phyloP scores from a whole-genome alignment of 1,139 yeast species.

The Hemisphaericaspora xylofermentans region DNA sequence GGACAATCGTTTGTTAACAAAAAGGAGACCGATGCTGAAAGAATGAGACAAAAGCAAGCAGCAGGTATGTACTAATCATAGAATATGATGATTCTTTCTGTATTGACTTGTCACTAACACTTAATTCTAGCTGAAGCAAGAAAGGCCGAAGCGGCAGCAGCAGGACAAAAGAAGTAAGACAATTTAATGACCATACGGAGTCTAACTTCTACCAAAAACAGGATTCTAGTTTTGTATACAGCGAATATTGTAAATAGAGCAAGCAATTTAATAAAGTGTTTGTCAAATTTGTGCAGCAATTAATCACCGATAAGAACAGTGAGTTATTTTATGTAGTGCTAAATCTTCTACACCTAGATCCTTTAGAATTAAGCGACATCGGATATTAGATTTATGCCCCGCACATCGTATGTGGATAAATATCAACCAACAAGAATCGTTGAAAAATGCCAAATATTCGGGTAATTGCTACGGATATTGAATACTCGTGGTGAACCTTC shows the following conservation, averaged over 20 bases:
- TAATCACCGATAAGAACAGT: too few relatives aligned
- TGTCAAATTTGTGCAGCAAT: too few relatives aligned
- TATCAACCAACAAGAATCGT: too few relatives aligned
- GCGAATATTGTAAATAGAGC: not conserved
- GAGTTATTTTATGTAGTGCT: not conserved
- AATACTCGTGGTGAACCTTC: too few relatives aligned
- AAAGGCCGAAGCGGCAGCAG: constrained; percentile 43
- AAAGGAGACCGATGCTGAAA: constrained; percentile 84
- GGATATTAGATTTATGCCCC: too few relatives aligned
- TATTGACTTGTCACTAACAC: constrained; percentile 3
- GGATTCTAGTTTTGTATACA: not conserved
- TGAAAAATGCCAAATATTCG: too few relatives aligned
- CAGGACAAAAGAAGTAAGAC: constrained; percentile 17
- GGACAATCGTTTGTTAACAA: constrained; percentile 67
- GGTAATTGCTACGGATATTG: too few relatives aligned
- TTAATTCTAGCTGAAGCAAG: constrained; percentile 54
- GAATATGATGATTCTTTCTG: too few relatives aligned
- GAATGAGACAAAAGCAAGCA: constrained; percentile 83
- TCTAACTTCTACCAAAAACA: too few relatives aligned
- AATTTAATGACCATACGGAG: not conserved
- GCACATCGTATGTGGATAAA: too few relatives aligned
- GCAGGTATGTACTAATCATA: constrained; percentile 57
- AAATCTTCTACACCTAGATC: too few relatives aligned
- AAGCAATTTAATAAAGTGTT: not conserved
- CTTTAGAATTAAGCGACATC: too few relatives aligned